Evolutionary conservation across 148 eudicot genomes (phyloP), one percentile per base, ranked within the genome.

Genomic region (Fagopyrum homotropicum): DNA sequence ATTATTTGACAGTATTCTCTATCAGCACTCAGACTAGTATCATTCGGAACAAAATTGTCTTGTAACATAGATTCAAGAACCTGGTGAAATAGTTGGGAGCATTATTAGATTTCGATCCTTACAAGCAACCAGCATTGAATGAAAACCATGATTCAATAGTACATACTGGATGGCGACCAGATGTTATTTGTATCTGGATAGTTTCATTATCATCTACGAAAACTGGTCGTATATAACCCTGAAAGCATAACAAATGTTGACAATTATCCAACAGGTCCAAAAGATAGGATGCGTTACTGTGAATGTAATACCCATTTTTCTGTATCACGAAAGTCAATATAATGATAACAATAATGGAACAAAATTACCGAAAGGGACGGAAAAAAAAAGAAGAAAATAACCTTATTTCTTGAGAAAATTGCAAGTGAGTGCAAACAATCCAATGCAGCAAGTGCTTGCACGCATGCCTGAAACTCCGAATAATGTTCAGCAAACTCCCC

Each of bases 91-190:
- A 45, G 2, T 7, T 45, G 22, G 73, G 29, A 44, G 52, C 17
- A 45, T 71, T 19, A 45, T 71, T 19, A 71, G 54, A 71, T 71
- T 16, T 45, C 4, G 73, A 29, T 26, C 8, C 35, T 44, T 14
- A 45, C 2, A 2, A 71, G 40, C 66, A 71, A 45, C 2, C 0
- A 17, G 4, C 14, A 7, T 17, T 16, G 22, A 71, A 17, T 17
- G 29, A 22, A 4, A 45, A 35, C 4, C 49, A 71, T 71, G 54
- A 45, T 48, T 30, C 29, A 43, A 11, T 6, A 61, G 4, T 60
- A 82, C 93, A 68, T 86, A 94, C 98, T 82, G 97, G 96, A 78
- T 94, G 98, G 72, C 96, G 97, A 61, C 98, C 98, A 73, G 86
- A 76, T 55, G 75, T 69, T 45, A 94, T 91, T 71, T 85, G 76